A percentile compares a stretch with the other conserved stretches of the same genome.
phyloP scores from a whole-genome alignment of 1,139 yeast genomes.

The Yamadazyma triangularis region DNA sequence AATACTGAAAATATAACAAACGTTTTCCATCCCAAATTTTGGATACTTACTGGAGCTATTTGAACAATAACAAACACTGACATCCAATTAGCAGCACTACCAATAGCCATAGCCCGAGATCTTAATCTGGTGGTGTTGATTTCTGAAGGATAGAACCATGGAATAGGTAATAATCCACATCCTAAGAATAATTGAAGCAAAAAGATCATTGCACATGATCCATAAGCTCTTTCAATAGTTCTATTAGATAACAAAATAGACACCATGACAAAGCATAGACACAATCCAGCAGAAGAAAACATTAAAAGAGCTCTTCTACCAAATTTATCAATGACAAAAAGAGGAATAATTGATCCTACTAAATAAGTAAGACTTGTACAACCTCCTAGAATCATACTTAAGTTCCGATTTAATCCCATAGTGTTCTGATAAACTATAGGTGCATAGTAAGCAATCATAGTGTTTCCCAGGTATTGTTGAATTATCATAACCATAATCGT shows the following conservation, averaged over 20 bases:
- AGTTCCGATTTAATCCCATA: constrained; percentile 31
- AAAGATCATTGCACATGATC: constrained; percentile 25
- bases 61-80: constrained; percentile 37
- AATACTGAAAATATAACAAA: constrained; percentile 30
- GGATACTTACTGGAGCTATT: constrained; percentile 30
- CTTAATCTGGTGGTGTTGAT: constrained; percentile 24
- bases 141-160: constrained; percentile 39
- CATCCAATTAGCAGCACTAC: constrained; percentile 31
- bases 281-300: constrained; percentile 48
- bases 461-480: constrained; percentile 38
- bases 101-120: constrained; percentile 26
- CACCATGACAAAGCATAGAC: constrained; percentile 23
- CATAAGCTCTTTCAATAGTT: constrained; percentile 12
- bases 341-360: constrained; percentile 38
- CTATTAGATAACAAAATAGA: constrained; percentile 17
- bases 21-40: constrained; percentile 24
- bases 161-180: constrained; percentile 20
- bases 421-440: constrained; percentile 36
- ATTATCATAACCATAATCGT: constrained; percentile 39
- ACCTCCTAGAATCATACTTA: constrained; percentile 28
- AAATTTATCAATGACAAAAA: constrained; percentile 40
- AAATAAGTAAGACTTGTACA: constrained; percentile 28
- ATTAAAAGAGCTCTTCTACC: constrained; percentile 50
- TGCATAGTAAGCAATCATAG: constrained; percentile 30
- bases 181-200: constrained; percentile 27